Evolutionary conservation across 371 early-diverging fungal species (phyloP).

Genomic region (Rhizopus sp.): DNA sequence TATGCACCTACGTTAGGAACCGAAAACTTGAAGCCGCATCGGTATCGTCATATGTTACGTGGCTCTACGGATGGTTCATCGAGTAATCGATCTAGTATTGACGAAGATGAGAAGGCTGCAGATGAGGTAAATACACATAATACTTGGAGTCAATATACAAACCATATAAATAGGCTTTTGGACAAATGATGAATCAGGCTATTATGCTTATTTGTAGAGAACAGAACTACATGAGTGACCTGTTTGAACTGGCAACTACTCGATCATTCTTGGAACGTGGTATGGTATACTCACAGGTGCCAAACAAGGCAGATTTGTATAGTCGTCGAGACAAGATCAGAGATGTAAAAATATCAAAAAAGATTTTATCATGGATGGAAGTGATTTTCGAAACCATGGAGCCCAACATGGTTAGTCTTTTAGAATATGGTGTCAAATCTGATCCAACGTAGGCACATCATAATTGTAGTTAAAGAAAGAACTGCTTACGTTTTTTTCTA

Average conservation of each 20-base stretch:
- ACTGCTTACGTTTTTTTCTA: constrained; percentile 12
- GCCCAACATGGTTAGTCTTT: constrained; percentile 68
- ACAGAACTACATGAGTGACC: constrained; percentile 83
- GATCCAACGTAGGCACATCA: constrained; percentile 61
- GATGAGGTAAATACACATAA: constrained; percentile 32
- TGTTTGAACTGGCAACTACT: constrained; percentile 63
- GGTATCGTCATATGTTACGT: constrained; percentile 51
- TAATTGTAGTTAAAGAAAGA: neutral
- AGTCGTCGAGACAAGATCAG: constrained; percentile 59
- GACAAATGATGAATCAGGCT: constrained; percentile 49
- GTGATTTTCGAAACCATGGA: constrained; percentile 78
- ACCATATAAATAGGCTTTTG: constrained; percentile 44
- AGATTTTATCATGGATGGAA: constrained; percentile 75
- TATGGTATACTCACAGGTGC: constrained; percentile 43
- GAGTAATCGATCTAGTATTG: constrained; percentile 32
- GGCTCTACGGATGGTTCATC: constrained; percentile 45
- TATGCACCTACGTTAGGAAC: constrained; percentile 41
- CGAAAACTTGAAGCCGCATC: constrained; percentile 38
- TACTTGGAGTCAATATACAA: neutral
- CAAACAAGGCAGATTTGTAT: constrained; percentile 43
- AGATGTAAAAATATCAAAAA: constrained; percentile 68
- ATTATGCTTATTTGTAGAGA: constrained; percentile 59
- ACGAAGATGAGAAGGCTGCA: constrained; percentile 51
- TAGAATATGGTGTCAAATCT: constrained; percentile 81
- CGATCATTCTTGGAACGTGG: constrained; percentile 49